Percentiles rank a stretch among this genome's conserved stretches.
Conservation (phyloP, 164 flowering plant species). For the Berberis vulgaris region DNA sequence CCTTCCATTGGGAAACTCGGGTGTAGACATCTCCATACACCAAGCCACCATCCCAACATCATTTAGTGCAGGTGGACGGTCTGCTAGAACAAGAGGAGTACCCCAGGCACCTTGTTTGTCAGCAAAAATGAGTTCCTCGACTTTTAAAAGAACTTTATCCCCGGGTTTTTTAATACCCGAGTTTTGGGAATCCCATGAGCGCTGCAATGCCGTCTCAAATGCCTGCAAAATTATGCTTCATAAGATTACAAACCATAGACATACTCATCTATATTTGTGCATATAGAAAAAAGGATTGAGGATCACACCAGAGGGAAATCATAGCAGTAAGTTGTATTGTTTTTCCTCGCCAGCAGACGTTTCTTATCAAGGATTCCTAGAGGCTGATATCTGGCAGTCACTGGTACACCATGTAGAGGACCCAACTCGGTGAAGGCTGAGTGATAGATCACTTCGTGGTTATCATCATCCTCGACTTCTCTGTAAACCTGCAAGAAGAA, state of each 20-base stretch:
- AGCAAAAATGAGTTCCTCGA: constrained; percentile 64
- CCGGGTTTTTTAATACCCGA: constrained; percentile 32
- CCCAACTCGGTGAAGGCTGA: constrained; percentile 37
- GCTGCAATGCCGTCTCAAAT: constrained; percentile 69
- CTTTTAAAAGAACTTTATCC: constrained; percentile 49
- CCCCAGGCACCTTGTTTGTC: constrained; percentile 73
- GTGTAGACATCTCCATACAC: constrained; percentile 86
- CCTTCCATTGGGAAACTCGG: constrained; percentile 91
- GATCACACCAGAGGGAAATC: constrained; percentile 85
- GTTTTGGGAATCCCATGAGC: constrained; percentile 50
- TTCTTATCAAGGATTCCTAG: constrained; percentile 68
- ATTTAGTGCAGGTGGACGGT: constrained; percentile 69
- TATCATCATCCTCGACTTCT: constrained; percentile 62
- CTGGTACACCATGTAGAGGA: constrained; percentile 68
- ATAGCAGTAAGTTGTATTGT: constrained; percentile 94
- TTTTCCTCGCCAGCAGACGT: constrained; percentile 83
- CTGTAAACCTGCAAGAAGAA: constrained; percentile 58
- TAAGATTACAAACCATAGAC: neutral
- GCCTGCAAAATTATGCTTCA: constrained; percentile 48
- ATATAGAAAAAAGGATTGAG: constrained; percentile 1
- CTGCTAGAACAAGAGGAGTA: constrained; percentile 56
- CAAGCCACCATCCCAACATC: constrained; percentile 99
- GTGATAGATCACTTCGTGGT: constrained; percentile 54
- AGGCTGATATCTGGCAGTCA: constrained; percentile 66
- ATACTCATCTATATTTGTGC: neutral